These are phyloP conservation scores for Trichosanthes truncata DNA, from an alignment of 306 rosid genomes.

Conservation along the genomic window DNA sequence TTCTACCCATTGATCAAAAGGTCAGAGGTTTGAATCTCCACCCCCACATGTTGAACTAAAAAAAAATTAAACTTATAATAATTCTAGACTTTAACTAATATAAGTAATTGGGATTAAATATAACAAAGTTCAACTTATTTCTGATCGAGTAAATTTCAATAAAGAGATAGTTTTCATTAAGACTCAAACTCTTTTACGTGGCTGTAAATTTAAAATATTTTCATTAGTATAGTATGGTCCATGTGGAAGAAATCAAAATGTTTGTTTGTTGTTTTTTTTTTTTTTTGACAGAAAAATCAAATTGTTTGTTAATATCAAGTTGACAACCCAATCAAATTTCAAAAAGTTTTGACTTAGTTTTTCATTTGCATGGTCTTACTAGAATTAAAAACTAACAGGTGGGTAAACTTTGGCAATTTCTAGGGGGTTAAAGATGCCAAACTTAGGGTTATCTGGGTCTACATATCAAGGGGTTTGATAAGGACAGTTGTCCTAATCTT, in stretches of 20 bases:
- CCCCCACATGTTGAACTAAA: too few species aligned
- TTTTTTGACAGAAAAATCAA: too few species aligned
- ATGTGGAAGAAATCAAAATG: not conserved
- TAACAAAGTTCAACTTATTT: not conserved
- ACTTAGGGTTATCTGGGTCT: not conserved
- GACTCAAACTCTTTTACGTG: too few species aligned
- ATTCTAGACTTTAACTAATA: not conserved
- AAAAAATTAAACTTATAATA: not conserved
- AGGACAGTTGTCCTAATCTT: constrained; percentile 9
- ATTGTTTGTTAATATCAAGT: not conserved
- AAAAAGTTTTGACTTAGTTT: not conserved
- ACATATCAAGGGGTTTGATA: not conserved
- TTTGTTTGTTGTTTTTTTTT: too few species aligned
- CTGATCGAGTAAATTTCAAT: not conserved
- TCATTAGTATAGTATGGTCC: not conserved
- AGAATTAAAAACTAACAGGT: not conserved
- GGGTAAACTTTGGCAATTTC: not conserved
- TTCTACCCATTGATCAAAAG: too few species aligned
- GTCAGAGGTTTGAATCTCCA: too few species aligned
- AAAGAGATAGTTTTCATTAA: not conserved
- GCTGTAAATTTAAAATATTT: not conserved
- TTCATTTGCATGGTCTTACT: not conserved
- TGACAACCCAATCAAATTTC: not conserved
- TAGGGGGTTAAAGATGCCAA: not conserved
- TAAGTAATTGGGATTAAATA: not conserved